Evolutionary conservation across 2,329 filamentous ascomycete species (phyloP), one percentile per base, ranked within the genome.

Genomic region (Ascochyta viciae-villosae): DNA sequence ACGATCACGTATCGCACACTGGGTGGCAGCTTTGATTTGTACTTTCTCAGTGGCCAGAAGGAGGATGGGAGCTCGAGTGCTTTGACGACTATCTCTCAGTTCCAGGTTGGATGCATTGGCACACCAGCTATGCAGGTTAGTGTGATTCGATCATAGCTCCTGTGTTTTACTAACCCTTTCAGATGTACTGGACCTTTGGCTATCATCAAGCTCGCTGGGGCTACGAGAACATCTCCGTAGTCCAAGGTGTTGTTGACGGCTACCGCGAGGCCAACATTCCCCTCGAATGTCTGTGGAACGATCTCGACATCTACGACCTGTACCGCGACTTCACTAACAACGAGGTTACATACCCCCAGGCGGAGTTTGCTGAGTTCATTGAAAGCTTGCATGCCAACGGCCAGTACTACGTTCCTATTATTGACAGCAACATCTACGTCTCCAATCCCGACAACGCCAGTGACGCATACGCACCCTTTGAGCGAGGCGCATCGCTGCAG

Each of bases 201-300:
- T 93, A 83, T 68, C 91, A 94, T 61, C 90, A 95, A 72, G 92
- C 89, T 66, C 83, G 89, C 54, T 93, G 90, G 86, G 90, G 90
- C 1, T 94, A 93, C 71, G 77, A 82, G 29, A 65, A 63, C 22
- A 58, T 60, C 13, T 57, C 58, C 1, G 58, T 62, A 3, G 45
- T 56, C 6, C 55, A 62, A 27, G 51, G 43, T 4, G 80, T 84
- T 6, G 76, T 83, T n/a, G 72, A 80, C 40, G 78, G 78, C 55
- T 85, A 81, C 70, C 77, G 77, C 50, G 76, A 76, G 31, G 84
- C 83, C 50, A 77, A 78, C 27, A 84, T 86, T 54, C 83, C 83
- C 0, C 72, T 86, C 3, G 64, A 70, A 39, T 65, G 49, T 29
- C 61, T 78, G 29, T 79, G 76, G 76, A 74, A 70, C 37, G 74